A percentile compares a stretch with the other conserved stretches of the same genome.
Evolutionary conservation across 345 rosid genomes (phyloP).

Genomic region (Eucalyptus decipiens): DNA sequence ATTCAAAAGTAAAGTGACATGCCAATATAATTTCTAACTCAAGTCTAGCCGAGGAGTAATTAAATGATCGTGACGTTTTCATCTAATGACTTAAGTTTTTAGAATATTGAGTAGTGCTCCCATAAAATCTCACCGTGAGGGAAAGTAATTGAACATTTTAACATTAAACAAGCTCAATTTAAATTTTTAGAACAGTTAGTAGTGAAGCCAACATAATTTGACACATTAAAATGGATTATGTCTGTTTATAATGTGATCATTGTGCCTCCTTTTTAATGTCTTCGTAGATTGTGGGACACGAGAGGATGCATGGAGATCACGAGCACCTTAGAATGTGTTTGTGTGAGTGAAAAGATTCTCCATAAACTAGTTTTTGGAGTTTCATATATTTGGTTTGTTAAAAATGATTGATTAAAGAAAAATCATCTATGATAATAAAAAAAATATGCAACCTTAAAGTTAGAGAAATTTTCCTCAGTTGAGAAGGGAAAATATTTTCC

Average conservation of each 20-base stretch:
- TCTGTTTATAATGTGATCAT: not conserved
- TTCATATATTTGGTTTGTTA: not conserved
- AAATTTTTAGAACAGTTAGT: no score
- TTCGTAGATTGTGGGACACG: not conserved
- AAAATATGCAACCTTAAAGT: not conserved
- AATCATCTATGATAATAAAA: not conserved
- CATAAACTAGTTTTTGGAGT: accelerated
- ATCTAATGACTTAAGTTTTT: no score
- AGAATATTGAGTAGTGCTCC: no score
- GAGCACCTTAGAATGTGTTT: not conserved
- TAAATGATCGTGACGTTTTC: not conserved
- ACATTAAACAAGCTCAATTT: no score
- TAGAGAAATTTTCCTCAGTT: not conserved
- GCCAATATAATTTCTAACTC: not conserved
- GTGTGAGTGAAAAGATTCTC: not conserved
- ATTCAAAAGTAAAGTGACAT: not conserved
- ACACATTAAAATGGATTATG: not conserved
- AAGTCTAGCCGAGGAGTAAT: not conserved
- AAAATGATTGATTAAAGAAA: not conserved
- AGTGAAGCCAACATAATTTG: no score
- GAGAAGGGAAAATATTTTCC: not conserved
- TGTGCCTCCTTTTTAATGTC: not conserved
- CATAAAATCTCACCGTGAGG: no score
- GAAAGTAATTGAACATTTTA: no score
- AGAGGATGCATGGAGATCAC: not conserved